phyloP scores from a whole-genome alignment of 2,329 filamentous ascomycete genomes.

The Aspergillus calidoustus region DNA sequence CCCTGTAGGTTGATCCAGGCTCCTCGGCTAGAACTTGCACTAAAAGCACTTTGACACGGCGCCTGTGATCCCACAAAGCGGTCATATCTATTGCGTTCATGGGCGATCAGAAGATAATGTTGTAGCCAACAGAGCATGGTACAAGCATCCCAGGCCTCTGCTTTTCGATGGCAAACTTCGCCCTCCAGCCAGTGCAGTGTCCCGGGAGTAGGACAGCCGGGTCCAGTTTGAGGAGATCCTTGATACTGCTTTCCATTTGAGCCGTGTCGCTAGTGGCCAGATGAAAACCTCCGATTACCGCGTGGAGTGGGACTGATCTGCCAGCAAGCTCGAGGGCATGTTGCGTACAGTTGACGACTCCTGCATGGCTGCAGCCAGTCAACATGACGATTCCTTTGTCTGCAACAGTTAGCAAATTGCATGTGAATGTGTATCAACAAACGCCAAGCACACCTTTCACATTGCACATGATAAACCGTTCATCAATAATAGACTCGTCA shows the following conservation, averaged over 20 bases:
- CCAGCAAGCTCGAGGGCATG: slow-evolving; percentile 51
- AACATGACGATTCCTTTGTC: slow-evolving; percentile 60
- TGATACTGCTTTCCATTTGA: slow-evolving; percentile 51
- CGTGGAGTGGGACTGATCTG: slow-evolving; percentile 49
- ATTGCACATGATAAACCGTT: slow-evolving; percentile 59
- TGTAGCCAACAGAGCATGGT: slow-evolving; percentile 57
- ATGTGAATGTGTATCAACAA: not conserved
- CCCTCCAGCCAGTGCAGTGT: slow-evolving; percentile 62
- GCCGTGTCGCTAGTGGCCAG: slow-evolving; percentile 53
- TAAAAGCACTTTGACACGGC: not conserved
- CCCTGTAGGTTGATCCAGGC: not conserved
- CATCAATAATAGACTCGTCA: slow-evolving; percentile 57
- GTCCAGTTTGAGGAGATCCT: slow-evolving; percentile 53
- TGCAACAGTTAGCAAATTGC: slow-evolving; percentile 24
- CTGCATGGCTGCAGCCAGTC: slow-evolving; percentile 61
- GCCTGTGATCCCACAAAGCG: not conserved
- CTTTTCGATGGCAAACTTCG: slow-evolving; percentile 58
- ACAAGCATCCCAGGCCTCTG: slow-evolving; percentile 56
- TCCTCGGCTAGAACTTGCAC: slow-evolving; percentile 4
- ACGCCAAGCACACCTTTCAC: slow-evolving; percentile 50
- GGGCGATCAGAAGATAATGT: slow-evolving; percentile 38
- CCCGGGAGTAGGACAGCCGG: slow-evolving; percentile 58
- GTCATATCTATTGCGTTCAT: not conserved
- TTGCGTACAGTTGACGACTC: slow-evolving; percentile 57
- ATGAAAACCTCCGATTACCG: slow-evolving; percentile 60